Evolutionary conservation across 257 asterid genomes (phyloP), one percentile per base, ranked within the genome.

Genomic region (Nicotiana benthamiana): DNA sequence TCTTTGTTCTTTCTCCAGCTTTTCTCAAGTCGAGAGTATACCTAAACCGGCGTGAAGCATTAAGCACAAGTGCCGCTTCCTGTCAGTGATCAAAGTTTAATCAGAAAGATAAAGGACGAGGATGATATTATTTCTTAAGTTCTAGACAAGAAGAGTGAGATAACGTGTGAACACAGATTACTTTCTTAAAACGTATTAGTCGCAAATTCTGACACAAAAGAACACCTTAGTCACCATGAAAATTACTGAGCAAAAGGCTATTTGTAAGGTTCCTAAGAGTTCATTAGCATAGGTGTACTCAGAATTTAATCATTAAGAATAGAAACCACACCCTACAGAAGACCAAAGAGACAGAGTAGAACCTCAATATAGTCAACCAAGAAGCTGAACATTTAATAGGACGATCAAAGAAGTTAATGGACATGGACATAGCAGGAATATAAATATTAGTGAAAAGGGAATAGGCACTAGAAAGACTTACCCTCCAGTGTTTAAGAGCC

Each of bases 1-100:
- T 63, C 97, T 87, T 72, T 86, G 88, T 79, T 95, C 98, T 80
- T 89, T 88, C 77, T 90, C 94, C 93, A 28, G 87, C 94, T 83
- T 90, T 93, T 80, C 77, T 88, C 87, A 95, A 87, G 92, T 95
- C 99, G 80, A 95, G 79, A 9, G 99, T 95, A 81, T 95, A 92
- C 79, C 98, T 94, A 82, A 95, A 95, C 32, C 99, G 91, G 5
- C 99, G 99, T 61, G 98, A 90, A 83, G 99, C 97, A 90, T 95
- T 95, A 40, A 95, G 98, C 83, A 93, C 99, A 6, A 95, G 92
- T 26, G 99, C 95, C 17, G 99, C 97, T 95, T 91, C 95, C 99
- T 95, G 91, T 56, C 26, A 64, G 66, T 80, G 79, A 70, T 59
- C 34, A 75, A 77, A 18, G 67, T 53, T 27, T 5, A 59, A 70